Percentiles rank a stretch among this genome's conserved stretches.
phyloP scores from a whole-genome alignment of 2,329 filamentous ascomycete genomes.

The Monosporascus sp. region DNA sequence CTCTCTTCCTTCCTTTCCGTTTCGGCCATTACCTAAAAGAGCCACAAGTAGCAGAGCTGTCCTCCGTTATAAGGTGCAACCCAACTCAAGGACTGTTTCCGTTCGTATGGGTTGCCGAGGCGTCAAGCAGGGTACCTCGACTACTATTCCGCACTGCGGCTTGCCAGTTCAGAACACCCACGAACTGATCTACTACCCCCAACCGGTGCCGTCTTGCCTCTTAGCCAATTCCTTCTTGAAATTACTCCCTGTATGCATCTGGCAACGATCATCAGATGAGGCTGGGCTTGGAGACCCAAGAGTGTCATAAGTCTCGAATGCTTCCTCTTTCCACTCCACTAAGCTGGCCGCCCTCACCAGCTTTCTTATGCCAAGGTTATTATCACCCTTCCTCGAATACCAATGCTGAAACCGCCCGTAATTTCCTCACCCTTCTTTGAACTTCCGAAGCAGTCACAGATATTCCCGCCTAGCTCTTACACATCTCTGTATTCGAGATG shows the following conservation, averaged over 20 bases:
- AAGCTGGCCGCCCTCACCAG: slow-evolving; percentile 33
- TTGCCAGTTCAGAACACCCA: slow-evolving; percentile 23
- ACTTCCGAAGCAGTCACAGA: slow-evolving; percentile 17
- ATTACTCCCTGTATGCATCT: slow-evolving; percentile 27
- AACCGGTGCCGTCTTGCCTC: slow-evolving; percentile 16
- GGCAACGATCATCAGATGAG: slow-evolving; percentile 30
- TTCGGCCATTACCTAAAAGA: slow-evolving; percentile 35
- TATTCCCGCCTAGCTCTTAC: slow-evolving; percentile 17
- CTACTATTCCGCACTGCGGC: slow-evolving; percentile 23
- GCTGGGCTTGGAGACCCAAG: slow-evolving; percentile 28
- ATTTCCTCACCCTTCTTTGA: slow-evolving; percentile 6
- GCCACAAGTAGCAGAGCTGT: slow-evolving; percentile 23
- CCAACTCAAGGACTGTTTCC: slow-evolving; percentile 26
- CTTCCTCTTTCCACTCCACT: slow-evolving; percentile 25
- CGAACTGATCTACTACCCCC: slow-evolving; percentile 19
- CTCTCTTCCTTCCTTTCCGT: slow-evolving; percentile 30
- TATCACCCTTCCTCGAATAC: slow-evolving; percentile 21
- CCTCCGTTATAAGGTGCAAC: slow-evolving; percentile 14
- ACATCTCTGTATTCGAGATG: slow-evolving; percentile 30
- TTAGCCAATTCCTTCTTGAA: slow-evolving; percentile 17
- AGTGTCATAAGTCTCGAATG: slow-evolving; percentile 30
- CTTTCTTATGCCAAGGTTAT: slow-evolving; percentile 34
- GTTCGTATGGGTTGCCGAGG: slow-evolving; percentile 22
- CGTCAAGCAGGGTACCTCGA: slow-evolving; percentile 16
- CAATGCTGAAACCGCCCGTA: background rate